Percentiles rank a stretch among this genome's conserved stretches.
Evolutionary conservation across 148 eudicot species (phyloP).

Genomic region (Rhododendron henanense): DNA sequence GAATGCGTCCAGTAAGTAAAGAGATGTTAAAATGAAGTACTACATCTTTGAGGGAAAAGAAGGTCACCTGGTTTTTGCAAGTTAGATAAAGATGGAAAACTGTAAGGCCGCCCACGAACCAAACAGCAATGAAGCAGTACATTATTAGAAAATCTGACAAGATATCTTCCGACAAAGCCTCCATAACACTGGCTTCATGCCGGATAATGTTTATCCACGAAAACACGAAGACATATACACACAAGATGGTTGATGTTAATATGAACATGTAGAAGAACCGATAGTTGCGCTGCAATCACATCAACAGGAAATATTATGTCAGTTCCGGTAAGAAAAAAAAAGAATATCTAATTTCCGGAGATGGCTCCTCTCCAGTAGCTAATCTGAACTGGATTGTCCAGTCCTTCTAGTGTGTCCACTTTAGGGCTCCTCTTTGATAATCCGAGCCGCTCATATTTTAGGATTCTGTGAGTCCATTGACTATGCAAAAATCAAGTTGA

Average conservation of each 20-base stretch:
- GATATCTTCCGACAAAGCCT: slow-evolving; percentile 55
- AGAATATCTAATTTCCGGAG: not conserved
- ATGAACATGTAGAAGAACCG: slow-evolving; percentile 81
- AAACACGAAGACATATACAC: slow-evolving; percentile 75
- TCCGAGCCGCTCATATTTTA: not conserved
- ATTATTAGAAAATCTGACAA: slow-evolving; percentile 59
- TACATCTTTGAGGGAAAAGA: not conserved
- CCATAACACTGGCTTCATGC: slow-evolving; percentile 34
- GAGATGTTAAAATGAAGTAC: not conserved
- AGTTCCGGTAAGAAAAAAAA: not conserved
- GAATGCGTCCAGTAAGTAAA: not conserved
- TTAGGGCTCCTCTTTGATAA: not conserved
- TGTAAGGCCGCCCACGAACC: slow-evolving; percentile 93
- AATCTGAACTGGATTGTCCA: not conserved
- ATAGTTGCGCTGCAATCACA: slow-evolving; percentile 78
- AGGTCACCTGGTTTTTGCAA: slow-evolving; percentile 76
- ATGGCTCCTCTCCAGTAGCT: not conserved
- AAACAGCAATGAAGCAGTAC: slow-evolving; percentile 78
- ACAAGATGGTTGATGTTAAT: slow-evolving; percentile 63
- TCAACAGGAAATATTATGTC: slow-evolving; percentile 11
- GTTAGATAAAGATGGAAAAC: slow-evolving; percentile 79
- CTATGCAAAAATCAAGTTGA: not conserved
- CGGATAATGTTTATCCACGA: slow-evolving; percentile 55
- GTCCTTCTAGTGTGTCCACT: not conserved
- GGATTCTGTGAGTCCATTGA: not conserved